Conservation (phyloP, 768 basidiomycete species). For the Lactifluus hygrophoroides region DNA sequence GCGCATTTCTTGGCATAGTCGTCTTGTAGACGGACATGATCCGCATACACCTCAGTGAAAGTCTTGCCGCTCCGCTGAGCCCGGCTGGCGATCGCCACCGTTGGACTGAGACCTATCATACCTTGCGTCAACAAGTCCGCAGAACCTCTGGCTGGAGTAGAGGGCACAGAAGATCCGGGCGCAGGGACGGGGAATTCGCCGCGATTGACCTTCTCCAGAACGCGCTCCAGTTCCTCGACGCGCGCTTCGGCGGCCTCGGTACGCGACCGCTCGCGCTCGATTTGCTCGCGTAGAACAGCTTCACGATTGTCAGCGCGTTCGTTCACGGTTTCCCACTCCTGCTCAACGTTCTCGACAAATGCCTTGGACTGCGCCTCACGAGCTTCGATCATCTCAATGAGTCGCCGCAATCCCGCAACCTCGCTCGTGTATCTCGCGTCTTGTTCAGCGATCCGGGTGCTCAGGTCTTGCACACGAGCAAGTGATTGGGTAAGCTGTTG, state of each 20-base stretch:
- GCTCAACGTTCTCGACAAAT: slow-evolving; percentile 75
- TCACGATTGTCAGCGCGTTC: slow-evolving; percentile 64
- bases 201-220: slow-evolving; percentile 61
- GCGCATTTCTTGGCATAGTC: slow-evolving; percentile 68
- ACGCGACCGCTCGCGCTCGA: slow-evolving; percentile 59
- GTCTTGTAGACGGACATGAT: slow-evolving; percentile 80
- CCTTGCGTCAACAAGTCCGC: slow-evolving; percentile 43
- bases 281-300: slow-evolving; percentile 54
- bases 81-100: slow-evolving; percentile 76
- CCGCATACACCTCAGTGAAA: slow-evolving; percentile 90
- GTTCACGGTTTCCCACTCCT: slow-evolving; percentile 69
- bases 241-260: slow-evolving; percentile 67
- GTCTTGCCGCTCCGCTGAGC: slow-evolving; percentile 79
- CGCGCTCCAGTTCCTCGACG: slow-evolving; percentile 60
- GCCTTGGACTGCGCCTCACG: slow-evolving; percentile 79
- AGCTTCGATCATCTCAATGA: slow-evolving; percentile 81
- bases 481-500: slow-evolving; percentile 74
- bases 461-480: slow-evolving; percentile 63
- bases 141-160: slow-evolving; percentile 37
- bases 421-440: slow-evolving; percentile 78
- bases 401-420: slow-evolving; percentile 58
- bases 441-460: slow-evolving; percentile 73
- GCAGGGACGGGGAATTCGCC: slow-evolving; percentile 60
- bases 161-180: slow-evolving; percentile 34
- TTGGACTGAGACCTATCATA: slow-evolving; percentile 72